phyloP scores from a whole-genome alignment of 352 stramenopile species.

The Phytophthora sojae region DNA sequence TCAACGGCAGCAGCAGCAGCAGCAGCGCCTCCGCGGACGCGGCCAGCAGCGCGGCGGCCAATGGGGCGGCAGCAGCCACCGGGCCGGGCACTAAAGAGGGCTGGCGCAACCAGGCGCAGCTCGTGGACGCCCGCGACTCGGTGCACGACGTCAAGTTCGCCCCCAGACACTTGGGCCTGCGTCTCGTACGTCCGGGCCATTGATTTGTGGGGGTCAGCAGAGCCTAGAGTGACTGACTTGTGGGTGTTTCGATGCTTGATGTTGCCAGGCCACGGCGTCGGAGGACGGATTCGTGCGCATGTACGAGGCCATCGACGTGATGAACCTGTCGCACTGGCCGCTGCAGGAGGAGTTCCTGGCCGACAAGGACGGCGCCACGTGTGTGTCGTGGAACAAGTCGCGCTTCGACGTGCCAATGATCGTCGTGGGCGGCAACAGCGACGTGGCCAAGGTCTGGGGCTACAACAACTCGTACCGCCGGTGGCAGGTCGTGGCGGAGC shows the following conservation, averaged over 20 bases:
- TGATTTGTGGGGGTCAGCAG: too few relatives aligned
- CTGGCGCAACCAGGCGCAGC: conserved; percentile 86
- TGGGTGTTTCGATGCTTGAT: background rate
- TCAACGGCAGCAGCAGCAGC: conserved; percentile 38
- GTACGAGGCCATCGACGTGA: conserved; percentile 96
- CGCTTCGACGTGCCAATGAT: conserved; percentile 96
- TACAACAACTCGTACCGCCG: conserved; percentile 90
- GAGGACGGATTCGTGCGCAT: conserved; percentile 96
- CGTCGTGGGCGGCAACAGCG: conserved; percentile 92
- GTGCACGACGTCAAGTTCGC: conserved; percentile 97
- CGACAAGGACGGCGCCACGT: conserved; percentile 89
- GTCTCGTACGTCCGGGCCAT: conserved; percentile 61
- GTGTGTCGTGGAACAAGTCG: conserved; percentile 95
- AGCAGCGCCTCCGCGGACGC: background rate
- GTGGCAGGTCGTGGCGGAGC: conserved; percentile 88
- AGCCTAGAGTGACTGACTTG: too few relatives aligned
- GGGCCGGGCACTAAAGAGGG: conserved; percentile 52
- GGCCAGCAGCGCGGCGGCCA: conserved; percentile 6
- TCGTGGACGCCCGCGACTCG: conserved; percentile 93
- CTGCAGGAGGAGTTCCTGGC: conserved; percentile 89
- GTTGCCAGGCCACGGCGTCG: conserved; percentile 88
- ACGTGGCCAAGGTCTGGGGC: conserved; percentile 91
- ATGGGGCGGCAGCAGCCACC: background rate
- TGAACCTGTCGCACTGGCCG: conserved; percentile 96
- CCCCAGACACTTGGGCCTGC: conserved; percentile 92